Conservation (phyloP, 2,329 filamentous ascomycete genomes). For the Fusarium sublunatum region DNA sequence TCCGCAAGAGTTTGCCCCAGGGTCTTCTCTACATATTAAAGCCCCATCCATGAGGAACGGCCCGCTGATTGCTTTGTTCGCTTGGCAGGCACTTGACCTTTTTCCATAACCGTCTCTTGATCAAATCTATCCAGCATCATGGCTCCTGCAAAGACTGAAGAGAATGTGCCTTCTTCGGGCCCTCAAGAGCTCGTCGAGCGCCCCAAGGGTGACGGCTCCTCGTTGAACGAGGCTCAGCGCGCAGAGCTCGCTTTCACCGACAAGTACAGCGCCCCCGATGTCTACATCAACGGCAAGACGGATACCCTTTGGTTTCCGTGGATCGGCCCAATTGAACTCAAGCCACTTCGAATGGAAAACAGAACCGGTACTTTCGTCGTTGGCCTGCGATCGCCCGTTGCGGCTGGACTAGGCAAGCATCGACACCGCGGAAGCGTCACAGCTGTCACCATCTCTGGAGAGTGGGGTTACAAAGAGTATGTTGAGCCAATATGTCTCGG, state of each 20-base stretch:
- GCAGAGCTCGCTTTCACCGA: conserved; percentile 41
- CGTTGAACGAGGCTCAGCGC: conserved; percentile 17
- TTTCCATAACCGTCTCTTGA: neutral
- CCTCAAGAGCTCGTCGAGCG: conserved; percentile 21
- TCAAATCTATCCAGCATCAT: conserved; percentile 1
- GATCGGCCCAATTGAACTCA: conserved; percentile 35
- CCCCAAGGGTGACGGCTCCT: conserved; percentile 17
- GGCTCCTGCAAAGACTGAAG: conserved; percentile 26
- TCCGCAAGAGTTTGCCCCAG: conserved; percentile 13
- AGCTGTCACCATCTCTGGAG: conserved; percentile 40
- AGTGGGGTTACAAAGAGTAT: conserved; percentile 42
- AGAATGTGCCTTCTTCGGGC: conserved; percentile 20
- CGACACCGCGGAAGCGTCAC: conserved; percentile 35
- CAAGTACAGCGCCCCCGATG: conserved; percentile 44
- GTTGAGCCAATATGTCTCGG: neutral
- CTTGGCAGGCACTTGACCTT: conserved; percentile 29
- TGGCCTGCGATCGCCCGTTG: conserved; percentile 28
- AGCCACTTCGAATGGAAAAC: conserved; percentile 37
- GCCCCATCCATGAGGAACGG: conserved; percentile 17
- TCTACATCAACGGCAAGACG: conserved; percentile 39
- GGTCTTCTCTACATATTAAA: conserved; percentile 11
- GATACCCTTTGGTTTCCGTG: conserved; percentile 42
- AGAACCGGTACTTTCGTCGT: conserved; percentile 35
- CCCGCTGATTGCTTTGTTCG: neutral
- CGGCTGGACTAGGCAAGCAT: conserved; percentile 35